Evolutionary conservation across 1,139 yeast genomes (phyloP), one percentile per base, ranked within the genome.

Genomic region (Scheffersomyces lignicola): DNA sequence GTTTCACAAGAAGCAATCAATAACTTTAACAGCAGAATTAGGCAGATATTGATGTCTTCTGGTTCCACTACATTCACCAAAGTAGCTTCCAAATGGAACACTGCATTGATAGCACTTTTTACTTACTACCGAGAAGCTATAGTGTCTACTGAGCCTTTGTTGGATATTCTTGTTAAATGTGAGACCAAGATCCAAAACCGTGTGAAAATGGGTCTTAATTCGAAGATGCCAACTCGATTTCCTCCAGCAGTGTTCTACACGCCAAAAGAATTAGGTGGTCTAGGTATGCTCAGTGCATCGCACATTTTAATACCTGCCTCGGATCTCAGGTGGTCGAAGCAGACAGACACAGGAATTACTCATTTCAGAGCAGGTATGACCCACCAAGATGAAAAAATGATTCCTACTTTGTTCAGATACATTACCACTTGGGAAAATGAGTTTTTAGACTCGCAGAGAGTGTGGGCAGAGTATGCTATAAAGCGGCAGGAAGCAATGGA

Each of bases 231-330:
- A 0, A 82, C 96, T 0, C 73, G 99, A 36, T 94, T 94, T 62
- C 99, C 99, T 3, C 99, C 98, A 0, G 97, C 97, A 2, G 98
- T 94, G 1, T 94, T 94, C 49, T 94, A 94, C 55, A 88, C 98
- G 0, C 98, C 98, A 0, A 92, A 89, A 49, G 99, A 94, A 56
- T 65, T 94, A 7, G 98, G 99, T 34, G 99, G 99, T 24, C 65
- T 94, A 31, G 98, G 98, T 13, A 94, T 94, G 98, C 68, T 94
- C 17, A 87, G 96, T 69, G 97, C 97, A 0, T 87, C 96, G 11
- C 98, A 94, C 57, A 87, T 92, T 34, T 69, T 92, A 46, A 92
- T 94, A 45, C 98, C 98, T 0, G 86, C 95, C 0, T 83, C 96
- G 4, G 98, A 92, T 58, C 66, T 92, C 42, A 72, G 83, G 37